A percentile compares a stretch with the other conserved stretches of the same genome.
phyloP scores from a whole-genome alignment of 1,284 basidiomycete species.

The Cystobasidium pallidum region DNA sequence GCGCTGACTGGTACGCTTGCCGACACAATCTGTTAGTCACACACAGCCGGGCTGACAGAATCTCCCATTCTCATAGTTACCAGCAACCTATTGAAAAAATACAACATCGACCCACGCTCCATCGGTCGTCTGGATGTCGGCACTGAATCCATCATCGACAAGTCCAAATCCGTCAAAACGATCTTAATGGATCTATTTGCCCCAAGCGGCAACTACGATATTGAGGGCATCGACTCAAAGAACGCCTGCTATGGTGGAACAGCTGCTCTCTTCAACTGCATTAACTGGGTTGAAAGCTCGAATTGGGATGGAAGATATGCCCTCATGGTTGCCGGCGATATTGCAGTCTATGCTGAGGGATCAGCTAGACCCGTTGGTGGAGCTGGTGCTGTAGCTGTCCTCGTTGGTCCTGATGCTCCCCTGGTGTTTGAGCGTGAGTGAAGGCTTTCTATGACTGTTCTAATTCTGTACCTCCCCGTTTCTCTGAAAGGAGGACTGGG shows the following conservation, averaged over 20 bases:
- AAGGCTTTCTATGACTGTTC: too few relatives aligned
- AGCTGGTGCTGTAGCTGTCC: slow-evolving; percentile 90
- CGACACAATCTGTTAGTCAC: too few relatives aligned
- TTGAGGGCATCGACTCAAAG: slow-evolving; percentile 98
- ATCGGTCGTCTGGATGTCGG: slow-evolving; percentile 98
- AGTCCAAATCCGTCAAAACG: slow-evolving; percentile 99
- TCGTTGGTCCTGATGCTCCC: slow-evolving; percentile 95
- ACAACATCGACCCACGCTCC: slow-evolving; percentile 91
- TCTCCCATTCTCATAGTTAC: slow-evolving; percentile 52
- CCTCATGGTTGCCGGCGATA: slow-evolving; percentile 95
- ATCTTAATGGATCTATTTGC: slow-evolving; percentile 98
- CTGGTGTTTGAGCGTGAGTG: slow-evolving; percentile 92
- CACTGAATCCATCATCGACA: slow-evolving; percentile 99
- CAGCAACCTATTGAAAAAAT: slow-evolving; percentile 85
- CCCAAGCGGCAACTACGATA: slow-evolving; percentile 88
- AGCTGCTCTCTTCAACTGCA: slow-evolving; percentile 94
- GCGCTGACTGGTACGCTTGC: slow-evolving; percentile 77
- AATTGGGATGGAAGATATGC: slow-evolving; percentile 99
- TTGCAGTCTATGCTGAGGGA: slow-evolving; percentile 97
- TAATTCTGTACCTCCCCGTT: too few relatives aligned
- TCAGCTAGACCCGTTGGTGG: slow-evolving; percentile 93
- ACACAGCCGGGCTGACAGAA: neutral
- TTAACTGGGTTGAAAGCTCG: slow-evolving; percentile 88
- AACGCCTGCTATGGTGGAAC: slow-evolving; percentile 99
- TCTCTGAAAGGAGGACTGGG: too few relatives aligned